Conservation (phyloP, 169 alveolate genomes). For the Plasmodium chabaudi region DNA sequence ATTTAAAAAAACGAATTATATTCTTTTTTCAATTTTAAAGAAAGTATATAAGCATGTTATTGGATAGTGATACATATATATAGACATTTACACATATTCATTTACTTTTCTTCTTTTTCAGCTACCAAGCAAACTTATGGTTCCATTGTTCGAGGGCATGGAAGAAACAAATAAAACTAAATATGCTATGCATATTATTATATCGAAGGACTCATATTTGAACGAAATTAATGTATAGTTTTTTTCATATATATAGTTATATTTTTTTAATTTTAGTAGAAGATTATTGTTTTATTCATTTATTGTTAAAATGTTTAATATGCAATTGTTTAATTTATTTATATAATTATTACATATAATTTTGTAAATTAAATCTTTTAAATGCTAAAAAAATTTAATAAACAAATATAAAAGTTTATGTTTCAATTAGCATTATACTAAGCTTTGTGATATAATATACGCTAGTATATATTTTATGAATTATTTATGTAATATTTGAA, state of each 20-base stretch:
- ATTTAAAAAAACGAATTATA: not conserved
- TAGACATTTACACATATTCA: not conserved
- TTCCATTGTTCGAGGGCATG: constrained; percentile 66
- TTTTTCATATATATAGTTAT: constrained; percentile 8
- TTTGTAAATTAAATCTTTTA: constrained; percentile 51
- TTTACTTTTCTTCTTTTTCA: constrained; percentile 9
- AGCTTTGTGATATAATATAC: not conserved
- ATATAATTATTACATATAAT: constrained; percentile 7
- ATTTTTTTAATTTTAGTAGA: constrained; percentile 29
- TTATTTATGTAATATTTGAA: not conserved
- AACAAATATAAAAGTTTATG: constrained; percentile 6
- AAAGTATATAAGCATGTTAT: not conserved
- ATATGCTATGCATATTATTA: not conserved
- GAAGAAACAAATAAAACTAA: constrained; percentile 16
- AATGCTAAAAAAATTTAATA: constrained; percentile 33
- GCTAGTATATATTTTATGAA: not conserved
- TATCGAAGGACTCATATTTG: constrained; percentile 7
- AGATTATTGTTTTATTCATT: constrained; percentile 24
- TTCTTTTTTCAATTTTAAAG: not conserved
- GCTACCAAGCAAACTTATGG: constrained; percentile 77
- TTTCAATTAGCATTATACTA: constrained; percentile 3
- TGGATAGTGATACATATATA: not conserved
- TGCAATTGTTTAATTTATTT: constrained; percentile 37
- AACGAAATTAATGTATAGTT: constrained; percentile 14
- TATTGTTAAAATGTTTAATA: constrained; percentile 32